These are phyloP conservation scores for Lactifluus hygrophoroides DNA, from an alignment of 768 basidiomycete genomes.

Conservation along the genomic window DNA sequence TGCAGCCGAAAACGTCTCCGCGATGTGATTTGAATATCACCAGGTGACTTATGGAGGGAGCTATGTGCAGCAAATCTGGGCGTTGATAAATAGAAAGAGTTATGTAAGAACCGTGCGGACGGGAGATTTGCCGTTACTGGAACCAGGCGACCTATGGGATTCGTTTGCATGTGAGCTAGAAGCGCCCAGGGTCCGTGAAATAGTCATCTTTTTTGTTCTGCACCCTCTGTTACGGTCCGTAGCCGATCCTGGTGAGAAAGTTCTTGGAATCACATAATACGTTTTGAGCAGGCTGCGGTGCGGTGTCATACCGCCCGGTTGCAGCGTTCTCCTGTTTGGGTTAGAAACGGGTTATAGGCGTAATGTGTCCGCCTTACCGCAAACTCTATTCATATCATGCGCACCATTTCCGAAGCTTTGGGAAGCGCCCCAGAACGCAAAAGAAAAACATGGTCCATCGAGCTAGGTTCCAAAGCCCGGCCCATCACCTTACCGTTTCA, in stretches of 20 bases:
- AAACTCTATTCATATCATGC: constrained; percentile 11
- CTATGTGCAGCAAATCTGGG: not conserved
- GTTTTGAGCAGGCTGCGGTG: constrained; percentile 1
- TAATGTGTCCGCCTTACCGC: not conserved
- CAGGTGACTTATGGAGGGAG: constrained; percentile 3
- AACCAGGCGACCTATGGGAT: constrained; percentile 2
- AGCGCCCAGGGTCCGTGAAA: constrained; percentile 5
- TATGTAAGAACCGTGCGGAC: constrained; percentile 14
- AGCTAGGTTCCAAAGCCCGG: not conserved
- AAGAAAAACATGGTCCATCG: not conserved
- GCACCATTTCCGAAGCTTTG: not conserved
- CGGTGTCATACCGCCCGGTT: not conserved
- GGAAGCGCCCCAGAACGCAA: not conserved
- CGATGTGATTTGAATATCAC: constrained; percentile 4
- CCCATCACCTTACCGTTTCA: constrained; percentile 1
- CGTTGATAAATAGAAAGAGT: constrained; percentile 6
- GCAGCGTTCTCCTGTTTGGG: constrained; percentile 6
- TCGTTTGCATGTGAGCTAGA: not conserved
- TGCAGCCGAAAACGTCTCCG: constrained; percentile 12
- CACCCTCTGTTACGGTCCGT: constrained; percentile 1
- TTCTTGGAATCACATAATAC: not conserved
- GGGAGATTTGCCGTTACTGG: constrained; percentile 6
- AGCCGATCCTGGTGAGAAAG: constrained; percentile 7
- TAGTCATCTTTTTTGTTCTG: not conserved
- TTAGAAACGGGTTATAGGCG: constrained; percentile 1